Base-by-base conservation (phyloP, 1,284 basidiomycete species). In the Sutorius eximius region DNA sequence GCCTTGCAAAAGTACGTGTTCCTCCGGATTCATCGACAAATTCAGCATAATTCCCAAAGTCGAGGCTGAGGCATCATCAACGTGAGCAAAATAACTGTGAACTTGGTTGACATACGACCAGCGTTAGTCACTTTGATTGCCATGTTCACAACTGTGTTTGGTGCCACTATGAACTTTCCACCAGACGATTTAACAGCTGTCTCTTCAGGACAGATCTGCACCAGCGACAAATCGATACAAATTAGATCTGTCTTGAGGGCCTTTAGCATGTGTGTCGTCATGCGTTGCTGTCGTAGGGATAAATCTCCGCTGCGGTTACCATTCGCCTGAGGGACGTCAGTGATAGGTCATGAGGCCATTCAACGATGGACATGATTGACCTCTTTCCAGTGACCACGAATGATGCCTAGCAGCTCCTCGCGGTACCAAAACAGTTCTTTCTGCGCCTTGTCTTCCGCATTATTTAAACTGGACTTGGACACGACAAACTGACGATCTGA, bases 401-500 rank as follows among this genome's bases (percentile, higher is more conserved):
- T 70, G 42, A 76, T 74, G 41, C 82, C 81, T 62, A 97, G 82
- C 12, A 98, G 74, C 59, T 87, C 84, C 68, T 98, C 91, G 30
- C 95, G 81, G 67, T 95, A 95, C 96, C 95, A 98, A 74, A 98
- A 98, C 15, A 95, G 70, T 64, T 92, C 87, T 34, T 86, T 79
- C 62, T 90, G 86, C 10, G 76, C 67, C 37, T 74, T 77, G 57
- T 87, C 80, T 63, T 93, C 87, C 41, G 73, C 73, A 5, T 74
- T 69, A 1, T 85, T 81, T 51, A 90, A 74, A 52, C 78, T 80
- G 11, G 86, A 82, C 65, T 91, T 91, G 20, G 86, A 81, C 0
- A 98, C 88, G 16, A 98, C 87, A 70, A 95, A 98, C 68, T 99
- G 96, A n/a, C 94, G 80, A 55, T 91, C 86, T 5, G 89, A 89